Base-by-base conservation (phyloP, 257 asterid species). In the Eucommia ulmoides region DNA sequence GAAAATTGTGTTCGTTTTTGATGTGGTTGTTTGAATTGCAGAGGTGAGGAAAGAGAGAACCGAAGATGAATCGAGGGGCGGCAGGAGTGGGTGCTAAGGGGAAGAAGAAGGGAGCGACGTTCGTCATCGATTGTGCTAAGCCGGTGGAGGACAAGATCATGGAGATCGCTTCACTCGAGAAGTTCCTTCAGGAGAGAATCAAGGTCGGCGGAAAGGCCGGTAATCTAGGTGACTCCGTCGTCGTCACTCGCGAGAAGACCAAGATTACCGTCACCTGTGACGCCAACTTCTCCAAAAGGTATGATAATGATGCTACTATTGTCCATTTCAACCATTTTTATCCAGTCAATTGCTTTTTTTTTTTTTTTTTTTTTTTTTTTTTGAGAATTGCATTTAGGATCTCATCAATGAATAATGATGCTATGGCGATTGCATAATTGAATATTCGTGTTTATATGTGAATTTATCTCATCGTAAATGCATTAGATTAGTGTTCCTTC, bases 181-280 rank as follows among this genome's bases (percentile, higher is more conserved):
- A 73, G 56, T 73, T 65, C 66, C 76, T 73, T 8, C 79, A 73
- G 54, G 79, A 73, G 49, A 64, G 79, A 33, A 73, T 73, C 61
- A 73, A 73, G 33, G 79, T 73, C n/a, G 79, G 76, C 23, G 79
- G 79, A 18, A 73, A 73, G 52, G 47, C 79, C 33, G 79, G 76
- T 19, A 75, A 75, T 10, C 70, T 73, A 8, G 79, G 79, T 9
- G 79, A 73, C 20, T 45, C 76, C 12, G 79, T 73, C 23, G 62
- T 70, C 35, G 59, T 73, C 23, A 38, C 59, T 12, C 79, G 79
- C 29, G 79, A 73, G 33, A 73, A 73, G 61, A 61, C 58, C 33
- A 73, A 73, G 65, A 60, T 73, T 47, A 65, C 73, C 19, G 76
- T 73, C 50, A 61, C 74, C 1, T 58, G 73, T 18, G 79, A 68